phyloP scores from a whole-genome alignment of 2,329 filamentous ascomycete species.

The Penicillium palitans region DNA sequence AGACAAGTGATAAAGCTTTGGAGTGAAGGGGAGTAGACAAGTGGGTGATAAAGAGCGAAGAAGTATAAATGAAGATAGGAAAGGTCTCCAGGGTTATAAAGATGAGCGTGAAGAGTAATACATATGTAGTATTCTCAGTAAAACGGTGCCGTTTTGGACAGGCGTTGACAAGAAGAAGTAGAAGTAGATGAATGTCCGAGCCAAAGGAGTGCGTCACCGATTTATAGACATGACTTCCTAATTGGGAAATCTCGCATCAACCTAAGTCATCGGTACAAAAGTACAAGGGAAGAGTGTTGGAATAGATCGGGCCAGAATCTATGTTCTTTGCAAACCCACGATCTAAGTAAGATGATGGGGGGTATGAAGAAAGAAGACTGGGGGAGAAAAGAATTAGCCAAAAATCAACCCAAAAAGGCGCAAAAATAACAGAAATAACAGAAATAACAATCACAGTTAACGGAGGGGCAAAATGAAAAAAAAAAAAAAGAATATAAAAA shows the following conservation, averaged over 20 bases:
- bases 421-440: not conserved
- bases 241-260: conserved; percentile 14
- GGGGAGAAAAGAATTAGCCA: not conserved
- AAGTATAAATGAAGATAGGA: not conserved
- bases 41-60: conserved; percentile 11
- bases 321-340: not conserved
- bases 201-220: conserved; percentile 21
- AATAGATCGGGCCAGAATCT: conserved; percentile 8
- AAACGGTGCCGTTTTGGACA: conserved; percentile 2
- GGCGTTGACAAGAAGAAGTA: conserved; percentile 12
- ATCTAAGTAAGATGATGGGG: not conserved
- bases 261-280: not conserved
- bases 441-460: not conserved
- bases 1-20: not conserved
- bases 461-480: conserved; percentile 5
- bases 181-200: conserved; percentile 12
- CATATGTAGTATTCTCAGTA: not conserved
- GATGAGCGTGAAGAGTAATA: conserved; percentile 2
- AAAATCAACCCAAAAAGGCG: not conserved
- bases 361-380: not conserved
- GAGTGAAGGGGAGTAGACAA: conserved; percentile 2
- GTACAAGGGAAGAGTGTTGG: not conserved
- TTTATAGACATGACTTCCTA: conserved; percentile 19
- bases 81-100: conserved; percentile 1
- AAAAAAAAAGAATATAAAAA: conserved; percentile 2